These are phyloP conservation scores for Afroboletus lepidellus DNA, from an alignment of 1,284 basidiomycete genomes.

Conservation along the genomic window DNA sequence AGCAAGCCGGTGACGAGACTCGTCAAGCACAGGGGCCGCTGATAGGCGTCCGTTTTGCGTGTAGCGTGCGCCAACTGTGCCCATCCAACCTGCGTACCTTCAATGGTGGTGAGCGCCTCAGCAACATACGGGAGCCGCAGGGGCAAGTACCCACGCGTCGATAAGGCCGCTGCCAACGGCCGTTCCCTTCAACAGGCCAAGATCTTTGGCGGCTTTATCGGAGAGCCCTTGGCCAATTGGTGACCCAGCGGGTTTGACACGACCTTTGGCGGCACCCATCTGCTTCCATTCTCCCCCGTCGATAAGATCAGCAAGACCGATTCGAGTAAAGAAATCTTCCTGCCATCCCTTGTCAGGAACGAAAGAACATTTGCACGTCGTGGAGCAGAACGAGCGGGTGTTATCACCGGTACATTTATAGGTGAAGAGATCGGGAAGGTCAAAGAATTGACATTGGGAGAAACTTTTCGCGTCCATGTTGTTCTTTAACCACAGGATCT, in stretches of 20 bases:
- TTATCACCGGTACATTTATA: constrained; percentile 83
- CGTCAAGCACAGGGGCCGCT: constrained; percentile 59
- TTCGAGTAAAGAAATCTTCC: constrained; percentile 80
- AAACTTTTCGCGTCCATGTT: constrained; percentile 81
- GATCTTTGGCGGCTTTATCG: constrained; percentile 75
- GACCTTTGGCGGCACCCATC: constrained; percentile 67
- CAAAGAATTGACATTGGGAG: constrained; percentile 88
- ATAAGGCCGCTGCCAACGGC: constrained; percentile 94
- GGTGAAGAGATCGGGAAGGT: constrained; percentile 95
- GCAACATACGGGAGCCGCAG: background rate
- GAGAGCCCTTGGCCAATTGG: constrained; percentile 88
- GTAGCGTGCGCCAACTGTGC: constrained; percentile 86
- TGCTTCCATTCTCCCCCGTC: constrained; percentile 68
- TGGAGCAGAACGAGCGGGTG: constrained; percentile 88
- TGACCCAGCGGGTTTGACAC: constrained; percentile 87
- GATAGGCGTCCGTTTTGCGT: constrained; percentile 54
- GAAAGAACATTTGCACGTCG: constrained; percentile 97
- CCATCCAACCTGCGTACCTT: constrained; percentile 98
- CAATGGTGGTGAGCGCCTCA: constrained; percentile 2
- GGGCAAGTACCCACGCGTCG: constrained; percentile 64
- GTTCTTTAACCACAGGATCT: constrained; percentile 94
- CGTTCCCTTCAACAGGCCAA: constrained; percentile 87
- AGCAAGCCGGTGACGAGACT: constrained; percentile 82
- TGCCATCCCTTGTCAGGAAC: constrained; percentile 91
- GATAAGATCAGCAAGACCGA: constrained; percentile 74